Evolutionary conservation across 495 filamentous ascomycete genomes (phyloP), one percentile per base, ranked within the genome.

Genomic region (Penicillium cataractarum): DNA sequence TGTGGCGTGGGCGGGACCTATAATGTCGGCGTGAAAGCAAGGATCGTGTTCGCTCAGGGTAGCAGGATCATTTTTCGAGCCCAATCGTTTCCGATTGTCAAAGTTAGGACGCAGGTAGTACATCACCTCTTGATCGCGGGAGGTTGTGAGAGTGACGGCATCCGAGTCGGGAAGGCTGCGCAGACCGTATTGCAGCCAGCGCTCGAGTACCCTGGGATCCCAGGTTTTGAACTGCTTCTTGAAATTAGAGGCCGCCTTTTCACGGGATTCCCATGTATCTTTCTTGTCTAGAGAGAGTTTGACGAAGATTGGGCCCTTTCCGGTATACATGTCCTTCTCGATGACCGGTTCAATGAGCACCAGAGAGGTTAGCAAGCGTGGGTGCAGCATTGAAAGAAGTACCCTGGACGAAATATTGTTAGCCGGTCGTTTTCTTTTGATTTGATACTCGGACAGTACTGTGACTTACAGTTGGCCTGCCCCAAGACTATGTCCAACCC

Each of bases 91-190:
- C 33, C 62, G 48, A 26, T 27, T 29, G 5, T 22, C 35, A 29
- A 58, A 76, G n/a, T 74, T 76, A 15, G 78, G 71, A 29, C 81
- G 63, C 15, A 76, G 22, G 58, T 80, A 83, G n/a, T 75, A 76
- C 26, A 81, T 75, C 21, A 79, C 76, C 61, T 84, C 82, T 58
- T 84, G 80, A 60, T 78, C 69, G 58, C 83, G 83, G 0, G 76
- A 73, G 33, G 78, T 83, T 8, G 76, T 40, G 51, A 15, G 39
- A 7, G 83, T 82, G 35, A 39, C 35, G 15, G 35, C 13, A 39
- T 39, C 35, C 13, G 35, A 39, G 5, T 15, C 15, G 8, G 83
- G 82, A 1, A 64, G 53, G 3, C 6, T 31, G 27, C 51, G 62
- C 19, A 59, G 57, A 7, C 56, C 55, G 33, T 55, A 54, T 32